phyloP scores from a whole-genome alignment of 169 alveolate species.

The Eimeria brunetti region DNA sequence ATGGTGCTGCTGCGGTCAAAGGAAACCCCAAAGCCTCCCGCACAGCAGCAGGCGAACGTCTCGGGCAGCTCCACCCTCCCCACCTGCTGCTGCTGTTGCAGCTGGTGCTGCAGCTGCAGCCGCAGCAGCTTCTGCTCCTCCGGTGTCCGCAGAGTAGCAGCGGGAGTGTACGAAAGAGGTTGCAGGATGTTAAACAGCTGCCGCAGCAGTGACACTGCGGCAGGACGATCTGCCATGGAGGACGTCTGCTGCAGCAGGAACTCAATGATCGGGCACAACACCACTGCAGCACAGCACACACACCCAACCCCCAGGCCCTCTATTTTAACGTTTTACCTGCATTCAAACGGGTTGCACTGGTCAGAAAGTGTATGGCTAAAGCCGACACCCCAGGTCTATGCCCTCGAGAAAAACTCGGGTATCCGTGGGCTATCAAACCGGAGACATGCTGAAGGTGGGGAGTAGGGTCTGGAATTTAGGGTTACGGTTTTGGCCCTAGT shows the following conservation, averaged over 20 bases:
- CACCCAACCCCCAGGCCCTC: constrained; percentile 4
- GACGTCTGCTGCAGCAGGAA: constrained; percentile 59
- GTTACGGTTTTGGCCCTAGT: background rate
- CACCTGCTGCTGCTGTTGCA: constrained; percentile 17
- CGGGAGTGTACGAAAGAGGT: constrained; percentile 46
- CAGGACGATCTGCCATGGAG: constrained; percentile 39
- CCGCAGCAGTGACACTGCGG: constrained; percentile 57
- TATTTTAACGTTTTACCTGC: too few species aligned
- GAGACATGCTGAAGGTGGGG: background rate
- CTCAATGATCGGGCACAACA: constrained; percentile 26
- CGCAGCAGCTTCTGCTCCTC: constrained; percentile 48
- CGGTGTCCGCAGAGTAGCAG: constrained; percentile 43
- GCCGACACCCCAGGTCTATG: background rate
- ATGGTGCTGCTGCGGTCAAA: constrained; percentile 5
- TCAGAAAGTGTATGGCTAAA: too few species aligned
- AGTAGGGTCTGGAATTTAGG: background rate
- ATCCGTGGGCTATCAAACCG: too few species aligned
- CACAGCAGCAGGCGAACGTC: constrained; percentile 57
- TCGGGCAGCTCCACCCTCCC: constrained; percentile 1
- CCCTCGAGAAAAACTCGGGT: too few species aligned
- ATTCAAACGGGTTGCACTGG: too few species aligned
- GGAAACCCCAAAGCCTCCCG: constrained; percentile 42
- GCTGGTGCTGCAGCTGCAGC: constrained; percentile 42
- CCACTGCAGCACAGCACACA: constrained; percentile 13
- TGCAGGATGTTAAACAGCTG: constrained; percentile 48